These are phyloP conservation scores for Apiospora phragmitis DNA, from an alignment of 2,329 filamentous ascomycete genomes.

Conservation along the genomic window DNA sequence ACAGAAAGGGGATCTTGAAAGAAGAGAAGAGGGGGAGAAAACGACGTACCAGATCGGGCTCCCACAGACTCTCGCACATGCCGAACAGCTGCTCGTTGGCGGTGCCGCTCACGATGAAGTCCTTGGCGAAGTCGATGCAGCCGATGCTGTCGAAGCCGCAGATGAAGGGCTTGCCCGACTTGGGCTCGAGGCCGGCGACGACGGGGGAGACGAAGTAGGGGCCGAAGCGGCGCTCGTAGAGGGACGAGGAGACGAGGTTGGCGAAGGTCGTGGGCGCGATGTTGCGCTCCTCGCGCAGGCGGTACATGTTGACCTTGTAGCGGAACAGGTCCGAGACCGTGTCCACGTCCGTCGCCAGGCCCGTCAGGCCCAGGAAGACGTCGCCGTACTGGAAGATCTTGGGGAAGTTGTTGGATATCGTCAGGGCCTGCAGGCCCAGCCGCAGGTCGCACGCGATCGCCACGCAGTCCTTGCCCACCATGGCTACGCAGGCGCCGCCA, in stretches of 20 bases:
- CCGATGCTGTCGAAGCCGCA: slow-evolving; percentile 99
- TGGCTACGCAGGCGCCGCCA: slow-evolving; percentile 94
- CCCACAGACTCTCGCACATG: slow-evolving; percentile 97
- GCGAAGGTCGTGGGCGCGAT: slow-evolving; percentile 94
- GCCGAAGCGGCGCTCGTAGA: slow-evolving; percentile 96
- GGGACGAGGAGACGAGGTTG: slow-evolving; percentile 85
- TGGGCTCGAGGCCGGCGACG: slow-evolving; percentile 91
- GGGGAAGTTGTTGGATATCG: slow-evolving; percentile 99
- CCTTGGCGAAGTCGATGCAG: slow-evolving; percentile 99
- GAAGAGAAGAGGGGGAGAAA: background rate
- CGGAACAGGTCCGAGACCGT: slow-evolving; percentile 97
- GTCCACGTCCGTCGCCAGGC: slow-evolving; percentile 91
- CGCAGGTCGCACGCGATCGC: slow-evolving; percentile 99
- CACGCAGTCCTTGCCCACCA: slow-evolving; percentile 99
- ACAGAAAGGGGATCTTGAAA: background rate
- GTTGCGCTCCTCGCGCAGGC: slow-evolving; percentile 93
- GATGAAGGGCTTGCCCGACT: slow-evolving; percentile 93
- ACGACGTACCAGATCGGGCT: slow-evolving; percentile 85
- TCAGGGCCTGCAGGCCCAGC: slow-evolving; percentile 93
- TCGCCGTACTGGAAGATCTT: slow-evolving; percentile 99
- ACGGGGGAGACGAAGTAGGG: slow-evolving; percentile 96
- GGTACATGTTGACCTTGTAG: slow-evolving; percentile 99
- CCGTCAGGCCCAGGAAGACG: slow-evolving; percentile 92
- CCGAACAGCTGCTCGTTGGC: slow-evolving; percentile 97
- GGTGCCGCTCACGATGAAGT: slow-evolving; percentile 97